Evolutionary conservation across 176 grass and related monocot species (phyloP).

Genomic region (Oropetium thomaeum): DNA sequence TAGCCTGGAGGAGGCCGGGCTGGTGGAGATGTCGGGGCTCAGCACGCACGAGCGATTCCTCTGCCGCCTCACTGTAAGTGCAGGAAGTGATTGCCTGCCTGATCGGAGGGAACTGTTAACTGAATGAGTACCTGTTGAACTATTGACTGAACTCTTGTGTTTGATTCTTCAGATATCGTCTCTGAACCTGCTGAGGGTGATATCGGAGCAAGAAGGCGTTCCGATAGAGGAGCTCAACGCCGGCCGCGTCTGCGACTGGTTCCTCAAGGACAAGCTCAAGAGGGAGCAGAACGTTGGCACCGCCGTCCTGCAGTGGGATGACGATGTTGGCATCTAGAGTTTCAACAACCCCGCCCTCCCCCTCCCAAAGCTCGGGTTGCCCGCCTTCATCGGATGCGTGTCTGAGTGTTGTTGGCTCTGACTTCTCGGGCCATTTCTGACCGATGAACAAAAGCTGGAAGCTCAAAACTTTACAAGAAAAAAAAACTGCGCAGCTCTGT

Average conservation of each 20-base stretch:
- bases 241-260: conserved; percentile 90
- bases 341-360: too few relatives aligned
- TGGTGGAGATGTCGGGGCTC: conserved; percentile 91
- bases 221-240: conserved; percentile 92
- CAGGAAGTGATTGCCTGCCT: neutral
- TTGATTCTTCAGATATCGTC: conserved; percentile 71
- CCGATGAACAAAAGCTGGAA: too few relatives aligned
- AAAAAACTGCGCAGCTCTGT: too few relatives aligned
- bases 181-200: conserved; percentile 77
- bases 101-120: too few relatives aligned
- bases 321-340: conserved; percentile 36
- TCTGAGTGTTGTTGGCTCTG: too few relatives aligned
- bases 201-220: conserved; percentile 86
- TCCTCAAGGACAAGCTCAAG: conserved; percentile 93
- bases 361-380: fast-evolving
- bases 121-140: neutral
- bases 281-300: conserved; percentile 60
- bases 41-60: conserved; percentile 95
- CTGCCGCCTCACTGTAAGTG: conserved; percentile 72
- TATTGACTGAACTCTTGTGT: neutral
- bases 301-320: conserved; percentile 90
- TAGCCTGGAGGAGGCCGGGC: conserved; percentile 78
- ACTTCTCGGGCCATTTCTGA: neutral
- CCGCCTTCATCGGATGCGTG: neutral
- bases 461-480: too few relatives aligned